Evolutionary conservation across 805 yeast species (phyloP), one percentile per base, ranked within the genome.

Genomic region (Cyberlindnera euphorbiae): DNA sequence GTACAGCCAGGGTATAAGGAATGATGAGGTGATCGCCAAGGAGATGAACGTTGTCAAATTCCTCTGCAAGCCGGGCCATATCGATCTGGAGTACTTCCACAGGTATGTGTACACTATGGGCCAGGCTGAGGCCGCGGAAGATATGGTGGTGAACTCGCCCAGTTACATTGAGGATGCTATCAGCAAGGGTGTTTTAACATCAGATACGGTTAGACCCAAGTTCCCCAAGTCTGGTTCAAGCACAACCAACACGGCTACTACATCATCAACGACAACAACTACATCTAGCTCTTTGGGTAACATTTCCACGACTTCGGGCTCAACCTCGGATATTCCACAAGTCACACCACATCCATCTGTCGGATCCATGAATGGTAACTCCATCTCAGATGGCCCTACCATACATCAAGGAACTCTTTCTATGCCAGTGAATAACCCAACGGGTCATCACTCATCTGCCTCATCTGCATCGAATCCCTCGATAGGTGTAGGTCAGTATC

Each of bases 31-130:
- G 9, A 26, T 52, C 12, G 33, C 26, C 10, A 21, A 29, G 4
- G 57, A 49, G 12, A 14, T 44, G 11, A 47, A 50, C 26, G 26
- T 42, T 10, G 53, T 44, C 14, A 47, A 45, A 30, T 45, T 50
- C 23, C 26, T 52, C 22, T 41, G 45, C 21, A 52, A 48, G 25
- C 44, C 52, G 13, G 55, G 55, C 3, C 55, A 52, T 26, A 45
- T 51, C 8, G 57, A 52, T 21, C 14, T 52, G 13, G 57, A 52
- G 28, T 52, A 49, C 30, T 52, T 32, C 36, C 57, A 52, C 31
- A 41, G 57, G 35, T 52, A 45, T 34, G 44, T 52, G 16, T 38
- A 47, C 24, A 30, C 43, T 10, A 13, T 24, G 4, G 25, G 34
- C 15, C 41, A 38, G 12, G 36, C 33, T 4, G 47, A 45, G 4